Percentiles rank a stretch among this genome's conserved stretches.
phyloP scores from a whole-genome alignment of 2,329 filamentous ascomycete species.

The Trichoderma harzianum region DNA sequence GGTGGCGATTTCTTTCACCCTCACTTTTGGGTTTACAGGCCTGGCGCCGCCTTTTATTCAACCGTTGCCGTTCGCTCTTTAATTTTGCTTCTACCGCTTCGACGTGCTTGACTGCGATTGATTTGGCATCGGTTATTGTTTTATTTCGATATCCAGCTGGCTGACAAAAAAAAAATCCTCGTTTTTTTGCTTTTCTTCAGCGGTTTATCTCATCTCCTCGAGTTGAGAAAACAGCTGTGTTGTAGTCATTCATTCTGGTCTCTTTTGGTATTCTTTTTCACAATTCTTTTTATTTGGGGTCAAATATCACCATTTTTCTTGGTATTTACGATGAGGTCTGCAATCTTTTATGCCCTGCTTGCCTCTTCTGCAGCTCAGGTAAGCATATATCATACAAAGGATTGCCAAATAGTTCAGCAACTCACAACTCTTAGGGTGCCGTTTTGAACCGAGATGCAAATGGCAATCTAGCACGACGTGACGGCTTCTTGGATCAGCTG shows the following conservation, averaged over 20 bases:
- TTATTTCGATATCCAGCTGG: constrained; percentile 15
- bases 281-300: background rate
- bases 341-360: constrained; percentile 22
- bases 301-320: background rate
- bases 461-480: constrained; percentile 2
- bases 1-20: constrained; percentile 1
- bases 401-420: background rate
- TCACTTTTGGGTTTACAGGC: constrained; percentile 2
- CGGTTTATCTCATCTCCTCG: constrained; percentile 2
- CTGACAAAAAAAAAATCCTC: background rate
- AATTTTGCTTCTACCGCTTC: background rate
- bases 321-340: constrained; percentile 22
- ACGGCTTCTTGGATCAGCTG: constrained; percentile 17
- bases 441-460: constrained; percentile 4
- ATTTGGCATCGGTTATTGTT: constrained; percentile 7
- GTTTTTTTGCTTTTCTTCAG: background rate
- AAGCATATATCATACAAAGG: background rate
- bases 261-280: background rate
- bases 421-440: constrained; percentile 13
- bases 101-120: background rate
- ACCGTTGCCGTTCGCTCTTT: constrained; percentile 16
- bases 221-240: constrained; percentile 26
- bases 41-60: constrained; percentile 16
- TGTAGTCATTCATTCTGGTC: constrained; percentile 12
- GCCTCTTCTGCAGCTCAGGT: constrained; percentile 23